These are phyloP conservation scores for Nitzschia inconspicua DNA, from an alignment of 108 stramenopile genomes.

Conservation along the genomic window DNA sequence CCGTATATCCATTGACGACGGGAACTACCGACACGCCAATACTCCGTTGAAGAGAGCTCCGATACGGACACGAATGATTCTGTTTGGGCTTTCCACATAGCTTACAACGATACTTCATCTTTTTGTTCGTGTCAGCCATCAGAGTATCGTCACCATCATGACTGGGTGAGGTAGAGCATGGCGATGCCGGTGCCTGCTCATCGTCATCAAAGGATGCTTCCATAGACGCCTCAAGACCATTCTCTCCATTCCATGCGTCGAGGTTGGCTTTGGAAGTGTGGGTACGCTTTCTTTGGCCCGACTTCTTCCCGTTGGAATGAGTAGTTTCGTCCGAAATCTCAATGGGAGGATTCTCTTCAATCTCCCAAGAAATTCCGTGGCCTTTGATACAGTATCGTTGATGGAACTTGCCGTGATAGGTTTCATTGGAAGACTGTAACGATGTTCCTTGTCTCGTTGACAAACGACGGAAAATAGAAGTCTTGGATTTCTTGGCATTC, in stretches of 20 bases:
- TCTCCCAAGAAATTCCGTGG: slow-evolving; percentile 67
- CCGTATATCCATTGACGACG: slow-evolving; percentile 68
- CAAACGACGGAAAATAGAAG: neutral
- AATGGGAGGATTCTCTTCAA: slow-evolving; percentile 53
- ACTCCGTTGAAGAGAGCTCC: slow-evolving; percentile 60
- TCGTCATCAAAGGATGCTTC: too few relatives aligned
- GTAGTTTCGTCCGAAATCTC: neutral
- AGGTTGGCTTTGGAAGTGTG: neutral
- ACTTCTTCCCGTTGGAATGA: neutral
- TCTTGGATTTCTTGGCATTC: neutral
- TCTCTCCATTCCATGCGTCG: neutral
- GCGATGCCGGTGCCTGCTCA: neutral
- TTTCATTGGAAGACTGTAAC: neutral
- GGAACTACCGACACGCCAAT: slow-evolving; percentile 80
- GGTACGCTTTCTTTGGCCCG: neutral
- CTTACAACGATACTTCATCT: slow-evolving; percentile 60
- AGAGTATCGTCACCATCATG: neutral
- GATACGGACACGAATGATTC: slow-evolving; percentile 70
- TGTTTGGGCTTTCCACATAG: slow-evolving; percentile 87
- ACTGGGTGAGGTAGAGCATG: neutral
- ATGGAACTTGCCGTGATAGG: slow-evolving; percentile 48
- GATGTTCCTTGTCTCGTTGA: neutral
- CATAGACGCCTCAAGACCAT: too few relatives aligned
- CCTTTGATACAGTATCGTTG: slow-evolving; percentile 59
- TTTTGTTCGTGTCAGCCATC: neutral